Conservation (phyloP, 2,329 filamentous ascomycete species). For the Colletotrichum eleusines region DNA sequence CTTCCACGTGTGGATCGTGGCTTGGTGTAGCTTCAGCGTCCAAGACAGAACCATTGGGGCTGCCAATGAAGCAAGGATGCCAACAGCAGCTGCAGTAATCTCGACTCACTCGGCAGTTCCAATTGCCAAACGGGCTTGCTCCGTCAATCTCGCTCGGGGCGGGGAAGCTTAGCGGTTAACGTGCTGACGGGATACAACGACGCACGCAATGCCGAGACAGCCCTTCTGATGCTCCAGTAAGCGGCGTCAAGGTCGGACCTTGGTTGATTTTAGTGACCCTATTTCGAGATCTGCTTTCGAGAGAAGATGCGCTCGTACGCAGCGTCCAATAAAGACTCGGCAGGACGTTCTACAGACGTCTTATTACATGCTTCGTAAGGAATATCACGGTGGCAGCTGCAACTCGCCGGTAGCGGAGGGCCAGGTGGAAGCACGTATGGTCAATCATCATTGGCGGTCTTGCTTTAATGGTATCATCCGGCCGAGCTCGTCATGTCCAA, state of each 20-base stretch:
- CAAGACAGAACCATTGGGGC: not conserved
- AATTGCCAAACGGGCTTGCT: not conserved
- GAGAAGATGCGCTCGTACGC: not conserved
- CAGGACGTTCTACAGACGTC: not conserved
- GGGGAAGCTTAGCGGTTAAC: not conserved
- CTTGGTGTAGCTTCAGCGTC: constrained; percentile 3
- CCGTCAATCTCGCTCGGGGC: not conserved
- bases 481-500: not conserved
- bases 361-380: not conserved
- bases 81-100: not conserved
- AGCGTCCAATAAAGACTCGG: not conserved
- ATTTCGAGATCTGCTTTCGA: not conserved
- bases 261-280: not conserved
- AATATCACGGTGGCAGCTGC: not conserved
- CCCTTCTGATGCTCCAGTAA: constrained; percentile 17
- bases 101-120: not conserved
- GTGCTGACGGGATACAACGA: constrained; percentile 23
- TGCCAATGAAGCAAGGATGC: not conserved
- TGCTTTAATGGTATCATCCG: not conserved
- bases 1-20: not conserved
- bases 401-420: not conserved
- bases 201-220: constrained; percentile 4
- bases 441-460: not conserved
- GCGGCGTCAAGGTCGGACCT: not conserved
- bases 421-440: not conserved